Percentiles rank a stretch among this genome's conserved stretches.
phyloP scores from a whole-genome alignment of 768 basidiomycete genomes.

The Suillus subaureus region DNA sequence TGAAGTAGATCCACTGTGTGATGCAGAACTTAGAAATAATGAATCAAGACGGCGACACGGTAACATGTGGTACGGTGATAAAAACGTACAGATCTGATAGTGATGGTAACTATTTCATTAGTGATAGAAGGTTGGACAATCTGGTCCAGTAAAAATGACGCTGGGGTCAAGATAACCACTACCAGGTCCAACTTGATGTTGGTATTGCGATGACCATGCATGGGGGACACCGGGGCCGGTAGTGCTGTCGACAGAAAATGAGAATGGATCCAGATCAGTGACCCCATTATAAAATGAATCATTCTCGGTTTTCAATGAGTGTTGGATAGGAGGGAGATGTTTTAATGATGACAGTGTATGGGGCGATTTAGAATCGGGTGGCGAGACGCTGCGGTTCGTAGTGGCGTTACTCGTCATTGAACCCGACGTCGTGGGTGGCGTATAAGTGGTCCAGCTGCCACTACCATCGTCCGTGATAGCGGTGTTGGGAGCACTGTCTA shows the following conservation, averaged over 20 bases:
- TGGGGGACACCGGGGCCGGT: slow-evolving; percentile 18
- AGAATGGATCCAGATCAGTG: slow-evolving; percentile 54
- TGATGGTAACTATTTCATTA: slow-evolving; percentile 15
- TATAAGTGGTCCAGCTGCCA: slow-evolving; percentile 63
- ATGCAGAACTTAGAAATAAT: slow-evolving; percentile 4
- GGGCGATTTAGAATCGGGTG: slow-evolving; percentile 25
- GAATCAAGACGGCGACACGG: background rate
- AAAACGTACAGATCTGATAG: background rate
- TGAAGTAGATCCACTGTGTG: background rate
- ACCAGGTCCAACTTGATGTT: slow-evolving; percentile 27
- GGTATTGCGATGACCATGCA: slow-evolving; percentile 33
- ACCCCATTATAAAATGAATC: slow-evolving; percentile 45
- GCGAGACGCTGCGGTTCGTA: slow-evolving; percentile 42
- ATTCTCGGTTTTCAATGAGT: slow-evolving; percentile 36
- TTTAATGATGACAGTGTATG: slow-evolving; percentile 15
- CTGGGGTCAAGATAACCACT: slow-evolving; percentile 32
- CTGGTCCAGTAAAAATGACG: slow-evolving; percentile 34
- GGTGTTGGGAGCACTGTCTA: slow-evolving; percentile 56
- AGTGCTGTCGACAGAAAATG: slow-evolving; percentile 38
- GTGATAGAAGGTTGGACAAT: slow-evolving; percentile 38
- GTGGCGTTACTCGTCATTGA: slow-evolving; percentile 49
- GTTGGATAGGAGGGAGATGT: slow-evolving; percentile 5
- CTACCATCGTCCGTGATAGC: slow-evolving; percentile 50
- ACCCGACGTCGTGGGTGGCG: slow-evolving; percentile 59
- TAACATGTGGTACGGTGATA: background rate